phyloP scores from a whole-genome alignment of 2,329 filamentous ascomycete species.

The Paecilomyces sp. region DNA sequence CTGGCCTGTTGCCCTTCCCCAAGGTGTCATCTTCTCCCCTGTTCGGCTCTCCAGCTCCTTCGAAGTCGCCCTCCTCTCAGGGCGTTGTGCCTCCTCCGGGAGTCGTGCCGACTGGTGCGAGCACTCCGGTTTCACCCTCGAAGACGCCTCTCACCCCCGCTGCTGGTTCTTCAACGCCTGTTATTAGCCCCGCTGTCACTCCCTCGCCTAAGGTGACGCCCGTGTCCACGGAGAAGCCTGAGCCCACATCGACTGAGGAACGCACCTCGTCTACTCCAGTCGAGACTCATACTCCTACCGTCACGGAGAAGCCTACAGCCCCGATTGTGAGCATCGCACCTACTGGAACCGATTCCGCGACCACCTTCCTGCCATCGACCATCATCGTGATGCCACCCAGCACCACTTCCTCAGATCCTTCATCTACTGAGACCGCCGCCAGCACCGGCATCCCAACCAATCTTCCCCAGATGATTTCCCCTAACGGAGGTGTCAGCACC shows the following conservation, averaged over 20 bases:
- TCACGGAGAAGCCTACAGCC: not conserved
- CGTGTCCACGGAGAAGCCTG: conserved; percentile 6
- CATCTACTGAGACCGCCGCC: conserved; percentile 27
- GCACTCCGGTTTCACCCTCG: not conserved
- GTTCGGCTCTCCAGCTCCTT: not conserved
- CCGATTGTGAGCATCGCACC: conserved; percentile 1
- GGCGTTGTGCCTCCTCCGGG: not conserved
- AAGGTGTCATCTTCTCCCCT: not conserved
- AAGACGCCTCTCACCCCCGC: not conserved
- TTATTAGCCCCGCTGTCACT: not conserved
- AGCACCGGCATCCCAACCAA: conserved; percentile 53
- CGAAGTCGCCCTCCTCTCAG: not conserved
- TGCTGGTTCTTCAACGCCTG: not conserved
- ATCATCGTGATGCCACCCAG: conserved; percentile 13
- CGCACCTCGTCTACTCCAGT: not conserved
- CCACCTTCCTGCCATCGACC: conserved; percentile 11
- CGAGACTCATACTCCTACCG: not conserved
- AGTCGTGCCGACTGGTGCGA: not conserved
- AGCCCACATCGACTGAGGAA: conserved; percentile 10
- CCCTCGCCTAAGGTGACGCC: not conserved
- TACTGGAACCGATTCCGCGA: conserved; percentile 3
- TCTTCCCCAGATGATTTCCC: conserved; percentile 69
- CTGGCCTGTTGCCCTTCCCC: not conserved
- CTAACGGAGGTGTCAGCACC: conserved; percentile 51
- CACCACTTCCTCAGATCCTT: conserved; percentile 9